Evolutionary conservation across 169 alveolate species (phyloP).

Genomic region (Babesia bovis): DNA sequence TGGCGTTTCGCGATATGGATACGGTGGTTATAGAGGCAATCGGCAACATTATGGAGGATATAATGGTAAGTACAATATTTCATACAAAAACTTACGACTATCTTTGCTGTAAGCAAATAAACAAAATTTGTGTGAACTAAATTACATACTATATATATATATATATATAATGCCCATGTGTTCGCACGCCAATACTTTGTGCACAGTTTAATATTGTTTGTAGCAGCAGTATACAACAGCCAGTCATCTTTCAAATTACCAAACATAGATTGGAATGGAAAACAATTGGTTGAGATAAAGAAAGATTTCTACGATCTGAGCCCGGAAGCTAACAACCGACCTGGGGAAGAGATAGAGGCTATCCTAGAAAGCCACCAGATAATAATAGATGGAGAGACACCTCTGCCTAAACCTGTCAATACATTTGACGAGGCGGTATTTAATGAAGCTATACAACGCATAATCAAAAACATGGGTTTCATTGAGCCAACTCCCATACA

Average conservation of each 20-base stretch:
- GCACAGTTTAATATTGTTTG: too few species aligned
- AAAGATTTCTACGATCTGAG: constrained; percentile 67
- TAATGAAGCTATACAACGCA: constrained; percentile 68
- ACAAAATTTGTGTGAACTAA: neutral
- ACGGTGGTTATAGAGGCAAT: constrained; percentile 10
- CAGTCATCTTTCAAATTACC: constrained; percentile 38
- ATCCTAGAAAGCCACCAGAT: constrained; percentile 62
- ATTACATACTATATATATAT: neutral
- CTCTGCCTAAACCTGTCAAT: constrained; percentile 70
- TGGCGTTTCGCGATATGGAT: constrained; percentile 20
- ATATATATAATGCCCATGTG: neutral
- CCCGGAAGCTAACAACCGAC: constrained; percentile 60
- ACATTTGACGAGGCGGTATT: constrained; percentile 75
- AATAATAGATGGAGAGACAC: constrained; percentile 68
- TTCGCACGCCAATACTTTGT: too few species aligned
- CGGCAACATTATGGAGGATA: constrained; percentile 21
- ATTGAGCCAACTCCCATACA: constrained; percentile 87
- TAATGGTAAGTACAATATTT: constrained; percentile 11
- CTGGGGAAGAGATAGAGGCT: constrained; percentile 73
- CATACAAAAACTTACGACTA: neutral
- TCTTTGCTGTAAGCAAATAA: neutral
- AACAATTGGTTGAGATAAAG: constrained; percentile 69
- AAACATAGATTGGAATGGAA: constrained; percentile 69
- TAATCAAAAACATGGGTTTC: constrained; percentile 68
- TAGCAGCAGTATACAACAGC: neutral